Base-by-base conservation (phyloP, 2,329 filamentous ascomycete species). In the Gaeumannomyces sp. region DNA sequence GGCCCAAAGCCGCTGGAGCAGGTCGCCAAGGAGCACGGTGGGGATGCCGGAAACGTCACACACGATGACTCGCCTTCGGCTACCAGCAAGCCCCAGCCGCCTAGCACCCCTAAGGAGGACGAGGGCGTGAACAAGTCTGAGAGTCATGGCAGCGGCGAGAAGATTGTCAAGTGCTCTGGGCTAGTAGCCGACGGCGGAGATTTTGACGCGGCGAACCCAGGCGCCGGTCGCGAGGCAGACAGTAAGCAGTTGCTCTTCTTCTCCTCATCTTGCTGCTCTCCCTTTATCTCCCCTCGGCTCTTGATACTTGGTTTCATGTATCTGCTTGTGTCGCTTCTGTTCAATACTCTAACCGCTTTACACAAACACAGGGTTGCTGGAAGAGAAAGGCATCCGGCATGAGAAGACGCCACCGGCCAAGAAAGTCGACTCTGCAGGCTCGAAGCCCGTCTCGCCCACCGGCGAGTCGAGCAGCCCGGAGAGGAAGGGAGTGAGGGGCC, bases 191-290 rank as follows among this genome's bases (percentile, higher is more conserved):
- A 91, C 56, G 88, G 88, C 0, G 88, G 88, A 7, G 80, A 90
- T 69, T 89, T 90, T 71, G 88, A 90, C 70, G 86, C 84, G 4
- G 77, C 81, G 10, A 83, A 83, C 66, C 83, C 87, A 0, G 88
- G 88, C 14, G 89, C 89, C 14, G 87, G 86, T 3, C 77, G 75
- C 50, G 89, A 91, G 73, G 88, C 88, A 67, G 86, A 89, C 69
- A 82, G 89, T 88, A 75, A 76, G 82, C 79, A 8, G 45, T 29
- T 27, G n/a, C 61, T 25, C 13, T 28, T 56, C n/a, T 59, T 58
- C 16, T 19, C 2, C 19, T 28, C 13, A 1, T 19, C n/a, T 58
- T 4, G 4, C 8, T 28, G 1, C 59, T 45, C 10, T 31, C 61
- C 56, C 35, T 16, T 58, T 61, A 27, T 22, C 28, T 28, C 6